Evolutionary conservation across 352 stramenopile species (phyloP), one percentile per base, ranked within the genome.

Genomic region (Saprolegnia diclina): DNA sequence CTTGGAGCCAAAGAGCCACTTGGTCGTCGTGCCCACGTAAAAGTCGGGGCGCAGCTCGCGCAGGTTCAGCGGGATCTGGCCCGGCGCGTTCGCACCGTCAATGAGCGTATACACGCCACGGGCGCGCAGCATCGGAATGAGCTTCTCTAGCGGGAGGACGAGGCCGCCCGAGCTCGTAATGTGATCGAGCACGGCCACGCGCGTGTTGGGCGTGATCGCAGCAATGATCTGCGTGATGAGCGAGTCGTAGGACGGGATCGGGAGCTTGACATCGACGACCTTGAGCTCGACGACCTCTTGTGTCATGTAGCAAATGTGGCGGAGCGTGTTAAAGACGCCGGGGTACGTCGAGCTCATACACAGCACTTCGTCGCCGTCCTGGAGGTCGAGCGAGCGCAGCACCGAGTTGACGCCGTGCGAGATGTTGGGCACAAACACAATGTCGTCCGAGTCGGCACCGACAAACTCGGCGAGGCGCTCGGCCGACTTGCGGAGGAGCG

Each of bases 201-300:
- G 81, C n/a, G 86, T 94, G 76, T 91, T 91, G 37, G 83, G 74
- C 45, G 83, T 92, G 64, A 94, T 94, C 13, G 86, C 81, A 35
- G 78, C 77, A 0, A 74, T 77, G n/a, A 94, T 77, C 42, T 89
- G 82, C 44, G 91, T 63, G 55, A 91, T 79, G 32, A 94, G 71
- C 42, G 65, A 73, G 56, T 92, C 83, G 64, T 90, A 90, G 64
- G 76, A 89, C 19, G 77, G 56, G 56, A 94, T 79, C 0, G 86
- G 86, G 21, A 94, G 76, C 63, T 85, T 76, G 0, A 91, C 76
- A 50, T 94, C 83, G 42, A 94, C 86, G 44, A 94, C 86, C 67
- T 92, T 92, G 72, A 94, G 82, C 57, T 92, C 82, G n/a, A 94
- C 86, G 48, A 92, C 90, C 67, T 94, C 86, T 76, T 94, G 86